Evolutionary conservation across 2,329 filamentous ascomycete species (phyloP).

Genomic region (Tolypocladium capitatum): DNA sequence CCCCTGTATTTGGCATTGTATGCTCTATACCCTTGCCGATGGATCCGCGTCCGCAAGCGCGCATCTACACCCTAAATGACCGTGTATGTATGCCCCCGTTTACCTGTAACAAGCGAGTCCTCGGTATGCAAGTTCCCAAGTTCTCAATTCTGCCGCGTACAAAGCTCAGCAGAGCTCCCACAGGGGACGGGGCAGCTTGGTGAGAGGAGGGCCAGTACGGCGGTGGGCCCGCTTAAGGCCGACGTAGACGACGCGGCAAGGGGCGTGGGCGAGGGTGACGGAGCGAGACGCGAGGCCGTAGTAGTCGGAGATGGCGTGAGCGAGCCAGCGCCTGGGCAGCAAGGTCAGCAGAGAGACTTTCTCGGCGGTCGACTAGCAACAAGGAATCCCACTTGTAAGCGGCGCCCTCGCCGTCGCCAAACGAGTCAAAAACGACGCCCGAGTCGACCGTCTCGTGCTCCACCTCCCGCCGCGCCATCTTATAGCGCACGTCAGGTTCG

Average conservation of each 20-base stretch:
- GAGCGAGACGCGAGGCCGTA: constrained; percentile 82
- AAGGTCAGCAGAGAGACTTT: neutral
- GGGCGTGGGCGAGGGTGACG: constrained; percentile 56
- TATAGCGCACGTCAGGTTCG: constrained; percentile 28
- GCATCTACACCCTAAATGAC: neutral
- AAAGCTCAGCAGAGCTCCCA: constrained; percentile 43
- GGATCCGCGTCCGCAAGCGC: neutral
- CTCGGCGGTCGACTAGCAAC: neutral
- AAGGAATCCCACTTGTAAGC: constrained; percentile 59
- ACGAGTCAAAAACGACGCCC: constrained; percentile 68
- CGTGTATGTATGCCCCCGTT: neutral
- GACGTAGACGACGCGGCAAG: constrained; percentile 70
- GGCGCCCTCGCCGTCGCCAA: constrained; percentile 61
- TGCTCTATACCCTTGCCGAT: neutral
- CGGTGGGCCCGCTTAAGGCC: constrained; percentile 44
- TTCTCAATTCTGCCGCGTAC: neutral
- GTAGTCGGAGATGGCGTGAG: constrained; percentile 83
- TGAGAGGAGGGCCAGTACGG: constrained; percentile 9
- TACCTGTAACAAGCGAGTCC: neutral
- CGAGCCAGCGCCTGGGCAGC: constrained; percentile 66
- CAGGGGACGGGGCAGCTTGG: constrained; percentile 44
- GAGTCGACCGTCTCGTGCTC: constrained; percentile 45
- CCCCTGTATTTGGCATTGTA: neutral
- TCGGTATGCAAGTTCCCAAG: too few relatives aligned
- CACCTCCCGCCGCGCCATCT: constrained; percentile 36